Evolutionary conservation across 345 rosid species (phyloP).

Genomic region (Populus simonii): DNA sequence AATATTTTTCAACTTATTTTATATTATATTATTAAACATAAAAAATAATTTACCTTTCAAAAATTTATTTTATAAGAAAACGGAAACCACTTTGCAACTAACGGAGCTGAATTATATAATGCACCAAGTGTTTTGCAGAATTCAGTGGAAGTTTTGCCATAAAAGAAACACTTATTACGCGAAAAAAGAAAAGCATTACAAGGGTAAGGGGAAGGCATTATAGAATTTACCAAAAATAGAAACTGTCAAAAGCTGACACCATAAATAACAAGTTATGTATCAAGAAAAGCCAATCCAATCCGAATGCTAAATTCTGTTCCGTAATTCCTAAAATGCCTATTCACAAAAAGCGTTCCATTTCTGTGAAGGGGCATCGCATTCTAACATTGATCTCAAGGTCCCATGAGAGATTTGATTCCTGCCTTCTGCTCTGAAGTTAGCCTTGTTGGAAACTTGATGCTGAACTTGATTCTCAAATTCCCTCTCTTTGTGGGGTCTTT

Average conservation of each 20-base stretch:
- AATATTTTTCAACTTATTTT: too few relatives aligned
- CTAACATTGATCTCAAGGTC: conserved; percentile 12
- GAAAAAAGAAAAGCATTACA: background rate
- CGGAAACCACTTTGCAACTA: too few relatives aligned
- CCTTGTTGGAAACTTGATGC: background rate
- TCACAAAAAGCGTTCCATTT: background rate
- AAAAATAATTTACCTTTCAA: too few relatives aligned
- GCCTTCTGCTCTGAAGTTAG: conserved; percentile 46
- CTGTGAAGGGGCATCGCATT: background rate
- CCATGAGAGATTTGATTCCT: conserved; percentile 47
- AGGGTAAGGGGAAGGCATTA: background rate
- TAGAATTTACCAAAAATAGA: background rate
- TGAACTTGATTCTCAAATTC: conserved; percentile 18
- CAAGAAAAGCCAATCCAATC: too few relatives aligned
- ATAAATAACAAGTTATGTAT: too few relatives aligned
- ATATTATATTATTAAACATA: too few relatives aligned
- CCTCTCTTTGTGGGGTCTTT: conserved; percentile 15
- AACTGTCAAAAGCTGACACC: background rate
- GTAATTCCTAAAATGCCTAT: background rate
- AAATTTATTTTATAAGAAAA: too few relatives aligned
- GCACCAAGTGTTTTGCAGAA: background rate
- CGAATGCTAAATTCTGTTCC: background rate
- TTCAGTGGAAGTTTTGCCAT: background rate
- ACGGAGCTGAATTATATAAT: background rate
- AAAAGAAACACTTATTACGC: background rate